Conservation (phyloP, 345 rosid genomes). For the Aegle marmelos region DNA sequence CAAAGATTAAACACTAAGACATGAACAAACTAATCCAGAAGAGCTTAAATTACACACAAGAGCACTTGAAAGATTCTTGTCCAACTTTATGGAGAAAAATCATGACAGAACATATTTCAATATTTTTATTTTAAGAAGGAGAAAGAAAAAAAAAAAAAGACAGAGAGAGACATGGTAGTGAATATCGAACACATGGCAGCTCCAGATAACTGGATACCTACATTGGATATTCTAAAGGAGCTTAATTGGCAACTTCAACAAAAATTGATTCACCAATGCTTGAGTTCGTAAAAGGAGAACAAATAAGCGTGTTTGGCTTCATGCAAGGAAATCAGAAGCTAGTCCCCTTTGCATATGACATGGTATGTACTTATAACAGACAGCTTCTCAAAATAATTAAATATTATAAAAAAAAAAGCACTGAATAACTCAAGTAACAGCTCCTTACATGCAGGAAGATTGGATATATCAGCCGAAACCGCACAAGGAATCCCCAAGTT, state of each 20-base stretch:
- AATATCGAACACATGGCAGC: too few species aligned
- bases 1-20: background rate
- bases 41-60: background rate
- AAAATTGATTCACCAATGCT: background rate
- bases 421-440: background rate
- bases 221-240: background rate
- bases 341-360: background rate
- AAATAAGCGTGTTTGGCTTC: background rate
- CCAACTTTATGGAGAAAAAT: background rate
- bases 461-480: slow-evolving; percentile 92
- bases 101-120: background rate
- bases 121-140: too few species aligned
- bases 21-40: background rate
- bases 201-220: too few species aligned
- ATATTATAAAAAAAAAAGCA: background rate
- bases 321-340: background rate
- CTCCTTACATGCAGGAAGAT: slow-evolving; percentile 88
- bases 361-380: background rate
- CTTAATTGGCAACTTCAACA: background rate
- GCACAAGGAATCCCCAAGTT: slow-evolving; percentile 96
- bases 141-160: too few species aligned
- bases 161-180: background rate
- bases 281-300: background rate
- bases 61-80: background rate
- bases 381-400: background rate